These are phyloP conservation scores for Zasmidium citrigriseum DNA, from an alignment of 2,329 filamentous ascomycete genomes.

Conservation along the genomic window DNA sequence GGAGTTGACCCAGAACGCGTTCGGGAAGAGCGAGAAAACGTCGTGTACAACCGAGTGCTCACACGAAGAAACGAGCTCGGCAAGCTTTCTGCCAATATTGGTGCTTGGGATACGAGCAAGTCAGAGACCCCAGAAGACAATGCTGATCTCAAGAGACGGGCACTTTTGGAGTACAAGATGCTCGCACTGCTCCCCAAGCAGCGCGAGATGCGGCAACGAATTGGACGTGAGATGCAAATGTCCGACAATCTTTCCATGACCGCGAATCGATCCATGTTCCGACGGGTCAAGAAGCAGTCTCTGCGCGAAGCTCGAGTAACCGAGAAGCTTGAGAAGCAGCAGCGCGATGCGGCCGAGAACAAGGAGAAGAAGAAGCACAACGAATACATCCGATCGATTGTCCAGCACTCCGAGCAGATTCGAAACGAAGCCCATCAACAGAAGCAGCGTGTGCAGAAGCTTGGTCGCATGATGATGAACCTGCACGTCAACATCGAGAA, in stretches of 20 bases:
- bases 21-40: conserved; percentile 81
- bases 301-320: conserved; percentile 94
- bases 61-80: conserved; percentile 83
- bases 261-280: conserved; percentile 85
- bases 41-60: conserved; percentile 86
- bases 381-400: conserved; percentile 86
- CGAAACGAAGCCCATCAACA: conserved; percentile 66
- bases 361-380: conserved; percentile 97
- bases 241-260: conserved; percentile 98
- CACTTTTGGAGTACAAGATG: conserved; percentile 93
- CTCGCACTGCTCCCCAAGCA: conserved; percentile 87
- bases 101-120: conserved; percentile 76
- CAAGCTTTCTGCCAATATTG: conserved; percentile 79
- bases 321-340: conserved; percentile 98
- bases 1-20: conserved; percentile 86
- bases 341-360: conserved; percentile 91
- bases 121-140: conserved; percentile 71
- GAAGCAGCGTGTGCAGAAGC: conserved; percentile 75
- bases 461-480: conserved; percentile 82
- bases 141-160: conserved; percentile 81
- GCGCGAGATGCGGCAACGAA: conserved; percentile 77
- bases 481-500: conserved; percentile 98
- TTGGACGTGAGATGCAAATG: conserved; percentile 89
- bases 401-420: conserved; percentile 79
- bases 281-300: conserved; percentile 95